Evolutionary conservation across 805 yeast genomes (phyloP).

Genomic region (Cyberlindnera mississippiensis): DNA sequence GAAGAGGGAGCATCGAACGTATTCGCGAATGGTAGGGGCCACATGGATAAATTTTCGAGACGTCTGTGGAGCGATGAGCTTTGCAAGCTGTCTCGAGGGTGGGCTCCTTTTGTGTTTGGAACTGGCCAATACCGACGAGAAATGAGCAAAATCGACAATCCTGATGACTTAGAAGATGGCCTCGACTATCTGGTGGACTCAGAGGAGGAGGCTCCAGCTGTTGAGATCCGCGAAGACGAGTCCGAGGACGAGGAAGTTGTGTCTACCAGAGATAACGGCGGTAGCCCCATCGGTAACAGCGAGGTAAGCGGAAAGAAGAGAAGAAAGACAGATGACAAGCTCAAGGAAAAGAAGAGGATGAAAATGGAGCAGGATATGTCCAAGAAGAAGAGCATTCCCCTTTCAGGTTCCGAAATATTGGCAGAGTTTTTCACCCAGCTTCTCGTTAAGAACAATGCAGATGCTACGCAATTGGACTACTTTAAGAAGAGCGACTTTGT

Average conservation of each 20-base stretch:
- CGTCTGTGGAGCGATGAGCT: neutral
- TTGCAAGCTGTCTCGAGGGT: neutral
- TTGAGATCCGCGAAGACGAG: slow-evolving; percentile 30
- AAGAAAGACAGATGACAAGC: slow-evolving; percentile 36
- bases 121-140: neutral
- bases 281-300: slow-evolving; percentile 8
- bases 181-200: slow-evolving; percentile 53
- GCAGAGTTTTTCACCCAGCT: slow-evolving; percentile 63
- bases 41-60: neutral
- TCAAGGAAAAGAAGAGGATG: slow-evolving; percentile 60
- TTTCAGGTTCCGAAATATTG: slow-evolving; percentile 52
- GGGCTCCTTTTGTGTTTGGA: neutral
- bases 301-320: slow-evolving; percentile 19
- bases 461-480: slow-evolving; percentile 72
- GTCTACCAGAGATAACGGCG: neutral
- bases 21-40: neutral
- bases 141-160: slow-evolving; percentile 13
- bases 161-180: slow-evolving; percentile 79
- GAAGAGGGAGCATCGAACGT: neutral
- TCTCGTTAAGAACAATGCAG: slow-evolving; percentile 56
- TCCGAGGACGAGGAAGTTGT: slow-evolving; percentile 24
- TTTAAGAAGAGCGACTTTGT: slow-evolving; percentile 53
- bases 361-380: slow-evolving; percentile 63
- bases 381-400: slow-evolving; percentile 53
- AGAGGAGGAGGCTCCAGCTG: slow-evolving; percentile 36